These are phyloP conservation scores for Ramalina intermedia DNA, from an alignment of 495 filamentous ascomycete genomes.

Conservation along the genomic window DNA sequence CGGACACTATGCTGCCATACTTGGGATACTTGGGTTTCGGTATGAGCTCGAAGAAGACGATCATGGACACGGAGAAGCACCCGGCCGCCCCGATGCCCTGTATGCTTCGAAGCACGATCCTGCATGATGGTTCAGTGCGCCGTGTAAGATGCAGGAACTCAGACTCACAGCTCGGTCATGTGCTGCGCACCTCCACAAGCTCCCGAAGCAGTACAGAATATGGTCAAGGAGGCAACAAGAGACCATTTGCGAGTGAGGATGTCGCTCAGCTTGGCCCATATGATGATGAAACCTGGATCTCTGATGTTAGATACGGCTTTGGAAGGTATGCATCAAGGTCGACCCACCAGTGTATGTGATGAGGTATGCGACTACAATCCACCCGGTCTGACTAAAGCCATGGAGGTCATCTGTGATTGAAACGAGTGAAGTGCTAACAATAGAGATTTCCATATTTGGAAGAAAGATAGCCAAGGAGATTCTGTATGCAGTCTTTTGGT, in stretches of 20 bases:
- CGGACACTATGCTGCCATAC: conserved; percentile 31
- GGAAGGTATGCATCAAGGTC: no score
- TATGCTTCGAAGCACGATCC: conserved; percentile 38
- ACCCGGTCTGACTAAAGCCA: conserved; percentile 37
- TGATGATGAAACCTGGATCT: conserved; percentile 35
- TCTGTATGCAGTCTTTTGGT: conserved; percentile 15
- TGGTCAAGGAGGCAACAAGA: conserved; percentile 31
- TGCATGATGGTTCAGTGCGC: conserved; percentile 7
- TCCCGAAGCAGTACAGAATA: conserved; percentile 40
- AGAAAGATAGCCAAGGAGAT: conserved; percentile 42
- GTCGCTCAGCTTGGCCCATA: conserved; percentile 46
- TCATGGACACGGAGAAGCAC: conserved; percentile 33
- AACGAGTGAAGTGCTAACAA: conserved; percentile 47
- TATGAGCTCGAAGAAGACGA: conserved; percentile 34
- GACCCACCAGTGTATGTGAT: conserved; percentile 38
- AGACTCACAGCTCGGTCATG: conserved; percentile 36
- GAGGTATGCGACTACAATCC: conserved; percentile 44
- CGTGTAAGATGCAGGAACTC: background rate
- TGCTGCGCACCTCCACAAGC: conserved; percentile 39
- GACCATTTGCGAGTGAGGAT: conserved; percentile 40
- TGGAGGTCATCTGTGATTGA: conserved; percentile 40
- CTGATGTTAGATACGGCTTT: no score
- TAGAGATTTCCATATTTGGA: conserved; percentile 46
- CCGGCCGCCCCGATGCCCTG: conserved; percentile 45
- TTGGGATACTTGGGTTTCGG: conserved; percentile 31